These are phyloP conservation scores for Neurospora hispaniola DNA, from an alignment of 495 filamentous ascomycete species.

Conservation along the genomic window DNA sequence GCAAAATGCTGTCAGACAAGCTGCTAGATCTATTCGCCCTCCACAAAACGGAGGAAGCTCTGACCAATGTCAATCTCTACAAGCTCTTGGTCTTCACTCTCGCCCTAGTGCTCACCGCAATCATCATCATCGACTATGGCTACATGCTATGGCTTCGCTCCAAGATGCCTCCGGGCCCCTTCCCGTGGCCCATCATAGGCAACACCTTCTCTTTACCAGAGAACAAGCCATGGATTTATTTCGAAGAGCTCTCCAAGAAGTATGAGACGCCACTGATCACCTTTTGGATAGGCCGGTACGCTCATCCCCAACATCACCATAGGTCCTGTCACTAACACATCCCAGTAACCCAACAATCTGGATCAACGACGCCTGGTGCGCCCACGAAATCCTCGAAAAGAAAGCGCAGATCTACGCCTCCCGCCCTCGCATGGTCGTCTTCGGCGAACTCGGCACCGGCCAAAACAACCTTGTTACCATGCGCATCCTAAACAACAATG, in stretches of 20 bases:
- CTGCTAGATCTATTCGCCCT: conserved; percentile 11
- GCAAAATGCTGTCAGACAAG: conserved; percentile 16
- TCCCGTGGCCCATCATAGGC: conserved; percentile 39
- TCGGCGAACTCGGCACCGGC: conserved; percentile 48
- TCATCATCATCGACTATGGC: conserved; percentile 36
- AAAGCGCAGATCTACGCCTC: conserved; percentile 46
- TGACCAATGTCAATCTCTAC: conserved; percentile 2
- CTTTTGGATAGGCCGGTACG: conserved; percentile 48
- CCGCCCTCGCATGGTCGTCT: conserved; percentile 43
- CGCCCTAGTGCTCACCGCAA: conserved; percentile 16
- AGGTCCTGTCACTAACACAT: too few relatives aligned
- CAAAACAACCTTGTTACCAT: conserved; percentile 51
- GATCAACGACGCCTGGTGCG: conserved; percentile 54
- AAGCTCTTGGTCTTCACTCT: conserved; percentile 17
- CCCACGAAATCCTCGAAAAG: conserved; percentile 46
- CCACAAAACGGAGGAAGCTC: conserved; percentile 11
- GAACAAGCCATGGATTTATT: conserved; percentile 56
- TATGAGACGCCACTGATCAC: conserved; percentile 48
- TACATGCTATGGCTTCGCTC: conserved; percentile 39
- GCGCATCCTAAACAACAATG: conserved; percentile 33
- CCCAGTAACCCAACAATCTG: conserved; percentile 49
- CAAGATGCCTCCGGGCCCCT: conserved; percentile 48
- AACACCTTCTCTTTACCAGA: conserved; percentile 49
- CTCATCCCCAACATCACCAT: not conserved
- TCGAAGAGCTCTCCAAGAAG: conserved; percentile 46